Evolutionary conservation across 2,329 filamentous ascomycete species (phyloP), one percentile per base, ranked within the genome.

Genomic region (Colletotrichum sp.): DNA sequence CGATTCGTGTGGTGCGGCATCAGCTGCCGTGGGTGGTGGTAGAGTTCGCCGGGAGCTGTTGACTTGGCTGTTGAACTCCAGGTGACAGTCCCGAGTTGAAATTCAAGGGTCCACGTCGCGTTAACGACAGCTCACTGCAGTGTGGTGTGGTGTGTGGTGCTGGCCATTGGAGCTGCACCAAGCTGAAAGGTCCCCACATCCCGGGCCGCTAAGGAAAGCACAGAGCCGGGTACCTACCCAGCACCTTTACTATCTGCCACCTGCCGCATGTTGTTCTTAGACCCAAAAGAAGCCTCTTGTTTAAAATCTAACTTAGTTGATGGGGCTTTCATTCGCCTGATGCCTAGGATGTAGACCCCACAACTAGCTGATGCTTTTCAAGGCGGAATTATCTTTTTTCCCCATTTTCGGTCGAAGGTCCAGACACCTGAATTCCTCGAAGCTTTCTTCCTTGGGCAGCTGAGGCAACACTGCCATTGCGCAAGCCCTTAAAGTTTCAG

Each of bases 81-180:
- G 39, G 62, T 52, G 36, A 52, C 36, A 26, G 36, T 39, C 57
- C 59, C 44, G 6, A 57, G 44, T 59, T 49, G 55, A 69, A 76
- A 65, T 69, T 44, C 74, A 74, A 76, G 74, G 74, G 74, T 76
- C 71, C 71, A 76, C 74, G 65, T 76, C 64, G 71, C 70, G 70
- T 73, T 65, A 60, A 73, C 68, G 62, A 67, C 59, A 62, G 28
- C 28, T n/a, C 26, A 52, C 57, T 30, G 18, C 30, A 60, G 34
- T 59, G 44, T 72, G 34, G 49, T 60, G 57, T n/a, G 44, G 60
- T 49, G 44, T 24, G 59, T 44, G 44, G 44, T 52, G 44, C 44
- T 52, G n/a, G 44, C 44, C 44, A 52, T 52, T 52, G 18, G 44
- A 52, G 44, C 44, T 52, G 44, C 44, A 52, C 62, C 64, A n/a